A percentile compares a stretch with the other conserved stretches of the same genome.
These are phyloP conservation scores for Parathielavia appendiculata DNA, from an alignment of 495 filamentous ascomycete genomes.

Conservation along the genomic window DNA sequence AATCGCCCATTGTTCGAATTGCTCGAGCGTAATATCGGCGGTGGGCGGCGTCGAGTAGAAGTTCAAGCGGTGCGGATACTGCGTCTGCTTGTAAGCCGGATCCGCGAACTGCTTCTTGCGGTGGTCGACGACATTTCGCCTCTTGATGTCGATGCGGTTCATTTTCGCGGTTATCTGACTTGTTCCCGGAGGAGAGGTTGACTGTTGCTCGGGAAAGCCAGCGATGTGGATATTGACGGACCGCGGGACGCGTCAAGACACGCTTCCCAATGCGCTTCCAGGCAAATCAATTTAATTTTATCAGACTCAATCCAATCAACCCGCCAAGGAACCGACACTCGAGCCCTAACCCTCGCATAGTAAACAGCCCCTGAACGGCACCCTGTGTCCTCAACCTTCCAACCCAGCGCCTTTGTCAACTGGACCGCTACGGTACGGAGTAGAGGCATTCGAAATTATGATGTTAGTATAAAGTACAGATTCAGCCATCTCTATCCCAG, in stretches of 20 bases:
- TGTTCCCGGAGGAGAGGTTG: neutral
- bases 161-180: slow-evolving; percentile 41
- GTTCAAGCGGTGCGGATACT: slow-evolving; percentile 84
- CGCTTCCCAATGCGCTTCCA: slow-evolving; percentile 25
- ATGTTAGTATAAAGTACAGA: too few species aligned
- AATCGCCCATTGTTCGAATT: slow-evolving; percentile 99
- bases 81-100: slow-evolving; percentile 61
- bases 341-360: slow-evolving; percentile 20
- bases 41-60: slow-evolving; percentile 87
- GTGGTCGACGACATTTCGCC: slow-evolving; percentile 65
- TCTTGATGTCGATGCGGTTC: slow-evolving; percentile 77
- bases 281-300: slow-evolving; percentile 9
- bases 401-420: too few species aligned
- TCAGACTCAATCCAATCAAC: neutral
- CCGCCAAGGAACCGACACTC: neutral
- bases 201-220: neutral
- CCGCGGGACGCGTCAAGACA: slow-evolving; percentile 26
- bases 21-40: slow-evolving; percentile 89
- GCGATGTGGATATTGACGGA: neutral
- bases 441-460: too few species aligned
- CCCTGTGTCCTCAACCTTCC: too few species aligned
- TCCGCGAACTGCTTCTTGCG: slow-evolving; percentile 83
- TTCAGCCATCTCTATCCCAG: too few species aligned
- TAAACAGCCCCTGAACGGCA: too few species aligned
- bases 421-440: too few species aligned